A percentile compares a stretch with the other conserved stretches of the same genome.
These are phyloP conservation scores for Lippia alba DNA, from an alignment of 305 asterid genomes.

Conservation along the genomic window DNA sequence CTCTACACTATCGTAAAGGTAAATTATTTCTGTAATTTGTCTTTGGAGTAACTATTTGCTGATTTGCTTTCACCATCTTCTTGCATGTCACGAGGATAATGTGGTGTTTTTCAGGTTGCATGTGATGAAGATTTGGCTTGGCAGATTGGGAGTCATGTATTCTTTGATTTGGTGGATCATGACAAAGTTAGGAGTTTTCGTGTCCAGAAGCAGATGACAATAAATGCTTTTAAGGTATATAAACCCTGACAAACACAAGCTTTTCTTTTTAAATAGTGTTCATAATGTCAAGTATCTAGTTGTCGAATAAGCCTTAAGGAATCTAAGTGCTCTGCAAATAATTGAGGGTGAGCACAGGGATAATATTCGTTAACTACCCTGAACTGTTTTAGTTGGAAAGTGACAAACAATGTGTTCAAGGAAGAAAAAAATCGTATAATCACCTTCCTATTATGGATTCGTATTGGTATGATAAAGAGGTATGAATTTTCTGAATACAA, in stretches of 20 bases:
- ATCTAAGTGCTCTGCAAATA: conserved; percentile 2
- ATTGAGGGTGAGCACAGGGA: conserved; percentile 14
- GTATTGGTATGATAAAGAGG: conserved; percentile 9
- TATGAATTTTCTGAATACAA: conserved; percentile 12
- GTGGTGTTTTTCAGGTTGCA: conserved; percentile 51
- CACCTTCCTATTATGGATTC: conserved; percentile 9
- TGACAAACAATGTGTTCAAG: conserved; percentile 13
- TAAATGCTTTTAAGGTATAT: conserved; percentile 58
- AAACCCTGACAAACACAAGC: conserved; percentile 10
- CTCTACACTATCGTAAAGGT: conserved; percentile 58
- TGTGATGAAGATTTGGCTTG: conserved; percentile 54
- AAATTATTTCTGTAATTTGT: conserved; percentile 20
- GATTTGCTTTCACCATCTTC: conserved; percentile 10
- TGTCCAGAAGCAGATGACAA: conserved; percentile 53
- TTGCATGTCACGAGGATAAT: conserved; percentile 17
- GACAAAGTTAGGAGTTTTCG: conserved; percentile 61
- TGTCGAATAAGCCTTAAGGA: conserved; percentile 9
- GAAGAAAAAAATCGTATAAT: conserved; percentile 15
- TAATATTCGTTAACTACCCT: conserved; percentile 20
- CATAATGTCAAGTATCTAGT: conserved; percentile 22
- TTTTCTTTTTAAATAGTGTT: conserved; percentile 14
- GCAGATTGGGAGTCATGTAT: conserved; percentile 57
- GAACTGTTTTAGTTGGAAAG: conserved; percentile 21
- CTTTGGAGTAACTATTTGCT: not conserved
- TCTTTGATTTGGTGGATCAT: conserved; percentile 65